phyloP scores from a whole-genome alignment of 2,329 filamentous ascomycete species.

The Colletotrichum sp. region DNA sequence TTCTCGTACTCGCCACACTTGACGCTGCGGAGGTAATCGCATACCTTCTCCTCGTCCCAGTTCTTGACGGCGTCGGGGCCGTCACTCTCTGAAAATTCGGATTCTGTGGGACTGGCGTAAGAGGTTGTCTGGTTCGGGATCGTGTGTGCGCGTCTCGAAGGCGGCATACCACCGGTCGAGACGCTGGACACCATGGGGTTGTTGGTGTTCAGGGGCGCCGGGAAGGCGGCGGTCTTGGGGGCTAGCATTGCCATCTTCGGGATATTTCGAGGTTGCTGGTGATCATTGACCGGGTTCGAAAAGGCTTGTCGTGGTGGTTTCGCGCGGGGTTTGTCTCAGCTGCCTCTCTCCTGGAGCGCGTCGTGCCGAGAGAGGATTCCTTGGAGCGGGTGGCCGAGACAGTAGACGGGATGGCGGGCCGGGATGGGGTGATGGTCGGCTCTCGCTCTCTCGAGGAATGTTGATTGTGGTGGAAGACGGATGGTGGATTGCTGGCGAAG shows the following conservation, averaged over 20 bases:
- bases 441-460: neutral
- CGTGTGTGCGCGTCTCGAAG: slow-evolving; percentile 56
- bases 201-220: slow-evolving; percentile 57
- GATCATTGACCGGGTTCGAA: neutral
- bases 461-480: neutral
- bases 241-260: slow-evolving; percentile 76
- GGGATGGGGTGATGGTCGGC: neutral
- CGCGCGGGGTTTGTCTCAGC: slow-evolving; percentile 18
- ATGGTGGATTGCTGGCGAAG: neutral
- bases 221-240: slow-evolving; percentile 70
- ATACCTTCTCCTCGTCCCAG: slow-evolving; percentile 92
- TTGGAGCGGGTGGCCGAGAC: slow-evolving; percentile 12
- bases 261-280: neutral
- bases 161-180: slow-evolving; percentile 53
- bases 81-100: slow-evolving; percentile 87
- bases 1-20: slow-evolving; percentile 94
- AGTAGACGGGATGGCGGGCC: slow-evolving; percentile 1
- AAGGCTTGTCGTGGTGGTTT: neutral
- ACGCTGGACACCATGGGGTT: slow-evolving; percentile 50
- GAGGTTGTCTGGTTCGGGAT: slow-evolving; percentile 56
- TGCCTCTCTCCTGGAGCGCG: slow-evolving; percentile 23
- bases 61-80: slow-evolving; percentile 76
- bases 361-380: slow-evolving; percentile 5
- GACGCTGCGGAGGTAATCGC: slow-evolving; percentile 88
- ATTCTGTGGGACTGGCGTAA: slow-evolving; percentile 86